phyloP scores from a whole-genome alignment of 108 stramenopile species.

The Cyclostephanos invisitatus region DNA sequence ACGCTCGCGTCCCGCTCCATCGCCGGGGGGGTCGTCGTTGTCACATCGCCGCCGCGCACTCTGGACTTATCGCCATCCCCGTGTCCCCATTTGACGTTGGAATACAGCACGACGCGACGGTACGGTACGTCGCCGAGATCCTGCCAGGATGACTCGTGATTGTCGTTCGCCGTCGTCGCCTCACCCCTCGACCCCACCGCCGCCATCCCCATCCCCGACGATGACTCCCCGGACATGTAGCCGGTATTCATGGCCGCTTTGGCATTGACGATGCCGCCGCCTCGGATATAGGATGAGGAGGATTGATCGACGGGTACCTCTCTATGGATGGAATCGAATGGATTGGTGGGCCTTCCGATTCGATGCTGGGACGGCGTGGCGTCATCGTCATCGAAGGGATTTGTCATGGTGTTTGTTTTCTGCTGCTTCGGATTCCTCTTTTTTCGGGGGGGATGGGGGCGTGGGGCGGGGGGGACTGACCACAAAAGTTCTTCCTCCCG shows the following conservation, averaged over 20 bases:
- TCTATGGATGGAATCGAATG: neutral
- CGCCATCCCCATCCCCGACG: neutral
- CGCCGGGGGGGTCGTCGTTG: neutral
- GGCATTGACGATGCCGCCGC: slow-evolving; percentile 37
- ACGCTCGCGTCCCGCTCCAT: slow-evolving; percentile 1
- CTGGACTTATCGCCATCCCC: neutral
- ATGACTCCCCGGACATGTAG: neutral
- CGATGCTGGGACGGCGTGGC: neutral
- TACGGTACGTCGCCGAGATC: slow-evolving; percentile 87
- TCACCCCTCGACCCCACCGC: neutral
- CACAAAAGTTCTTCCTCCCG: too few species aligned
- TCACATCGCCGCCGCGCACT: neutral
- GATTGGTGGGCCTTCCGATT: slow-evolving; percentile 2
- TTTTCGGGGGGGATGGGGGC: too few species aligned
- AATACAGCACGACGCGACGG: slow-evolving; percentile 68
- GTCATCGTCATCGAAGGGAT: slow-evolving; percentile 15
- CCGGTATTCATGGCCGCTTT: slow-evolving; percentile 13
- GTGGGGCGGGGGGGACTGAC: too few species aligned
- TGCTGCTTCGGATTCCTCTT: too few species aligned
- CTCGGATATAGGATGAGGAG: slow-evolving; percentile 36
- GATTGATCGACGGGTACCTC: neutral
- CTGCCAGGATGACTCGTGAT: slow-evolving; percentile 70
- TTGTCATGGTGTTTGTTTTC: too few species aligned
- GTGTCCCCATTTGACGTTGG: slow-evolving; percentile 65
- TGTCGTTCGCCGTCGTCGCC: slow-evolving; percentile 1